phyloP scores from a whole-genome alignment of 2,329 filamentous ascomycete genomes.

The Cytospora chrysosperma region DNA sequence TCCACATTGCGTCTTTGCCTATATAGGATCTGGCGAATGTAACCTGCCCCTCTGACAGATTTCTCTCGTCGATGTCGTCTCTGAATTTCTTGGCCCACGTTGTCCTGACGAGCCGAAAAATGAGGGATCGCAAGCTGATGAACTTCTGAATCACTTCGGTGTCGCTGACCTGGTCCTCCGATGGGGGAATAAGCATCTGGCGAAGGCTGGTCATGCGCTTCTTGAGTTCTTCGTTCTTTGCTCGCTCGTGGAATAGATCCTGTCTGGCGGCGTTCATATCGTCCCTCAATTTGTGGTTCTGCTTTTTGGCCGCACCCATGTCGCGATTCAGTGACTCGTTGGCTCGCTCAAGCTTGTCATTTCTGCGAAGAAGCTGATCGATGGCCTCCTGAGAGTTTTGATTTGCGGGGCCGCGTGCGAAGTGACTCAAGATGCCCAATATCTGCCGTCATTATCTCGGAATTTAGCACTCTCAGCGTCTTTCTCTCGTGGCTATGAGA shows the following conservation, averaged over 20 bases:
- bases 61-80: neutral
- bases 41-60: neutral
- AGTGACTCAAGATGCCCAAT: too few species aligned
- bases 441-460: too few species aligned
- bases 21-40: fast-evolving
- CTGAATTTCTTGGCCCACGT: neutral
- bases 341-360: too few species aligned
- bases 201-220: neutral
- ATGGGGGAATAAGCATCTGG: neutral
- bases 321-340: too few species aligned
- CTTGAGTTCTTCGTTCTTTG: neutral
- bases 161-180: neutral
- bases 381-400: too few species aligned
- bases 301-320: too few species aligned
- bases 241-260: neutral
- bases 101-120: neutral
- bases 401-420: too few species aligned
- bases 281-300: neutral
- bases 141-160: neutral
- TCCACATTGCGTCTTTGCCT: neutral
- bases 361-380: too few species aligned
- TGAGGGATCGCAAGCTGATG: neutral
- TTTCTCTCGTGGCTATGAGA: too few species aligned
- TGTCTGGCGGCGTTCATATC: neutral
- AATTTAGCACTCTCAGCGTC: too few species aligned